Percentiles rank a stretch among this genome's conserved stretches.
These are phyloP conservation scores for Inga leiocalycina DNA, from an alignment of 306 rosid species.

Conservation along the genomic window DNA sequence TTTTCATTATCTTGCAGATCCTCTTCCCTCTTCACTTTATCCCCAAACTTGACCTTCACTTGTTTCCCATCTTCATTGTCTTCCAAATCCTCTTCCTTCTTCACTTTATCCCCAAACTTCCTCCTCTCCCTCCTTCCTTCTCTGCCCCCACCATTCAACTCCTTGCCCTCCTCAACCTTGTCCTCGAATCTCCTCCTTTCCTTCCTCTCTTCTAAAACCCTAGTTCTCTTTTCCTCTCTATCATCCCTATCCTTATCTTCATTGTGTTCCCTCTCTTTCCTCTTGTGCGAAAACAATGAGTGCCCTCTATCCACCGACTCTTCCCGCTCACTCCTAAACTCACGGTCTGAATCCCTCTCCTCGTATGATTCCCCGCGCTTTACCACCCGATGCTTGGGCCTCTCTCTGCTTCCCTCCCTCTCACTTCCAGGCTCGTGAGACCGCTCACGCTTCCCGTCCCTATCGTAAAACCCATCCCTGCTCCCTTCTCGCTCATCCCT, in stretches of 20 bases:
- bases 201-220: constrained; percentile 62
- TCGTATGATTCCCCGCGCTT: constrained; percentile 38
- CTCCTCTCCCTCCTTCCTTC: constrained; percentile 56
- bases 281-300: constrained; percentile 56
- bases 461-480: constrained; percentile 41
- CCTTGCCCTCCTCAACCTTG: constrained; percentile 33
- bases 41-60: constrained; percentile 52
- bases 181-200: constrained; percentile 46
- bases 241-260: constrained; percentile 44
- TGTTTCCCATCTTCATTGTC: constrained; percentile 30
- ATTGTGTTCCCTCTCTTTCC: constrained; percentile 77
- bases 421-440: constrained; percentile 30
- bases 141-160: constrained; percentile 41
- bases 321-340: constrained; percentile 37
- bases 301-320: constrained; percentile 50
- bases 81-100: constrained; percentile 41
- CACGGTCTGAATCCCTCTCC: constrained; percentile 32
- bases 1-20: constrained; percentile 30
- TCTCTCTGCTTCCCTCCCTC: constrained; percentile 47
- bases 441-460: constrained; percentile 34
- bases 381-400: constrained; percentile 43
- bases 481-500: constrained; percentile 56
- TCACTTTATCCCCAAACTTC: constrained; percentile 69
- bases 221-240: constrained; percentile 63
- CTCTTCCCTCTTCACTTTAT: constrained; percentile 53